Conservation (phyloP, 768 basidiomycete genomes). For the Suillus placidus region DNA sequence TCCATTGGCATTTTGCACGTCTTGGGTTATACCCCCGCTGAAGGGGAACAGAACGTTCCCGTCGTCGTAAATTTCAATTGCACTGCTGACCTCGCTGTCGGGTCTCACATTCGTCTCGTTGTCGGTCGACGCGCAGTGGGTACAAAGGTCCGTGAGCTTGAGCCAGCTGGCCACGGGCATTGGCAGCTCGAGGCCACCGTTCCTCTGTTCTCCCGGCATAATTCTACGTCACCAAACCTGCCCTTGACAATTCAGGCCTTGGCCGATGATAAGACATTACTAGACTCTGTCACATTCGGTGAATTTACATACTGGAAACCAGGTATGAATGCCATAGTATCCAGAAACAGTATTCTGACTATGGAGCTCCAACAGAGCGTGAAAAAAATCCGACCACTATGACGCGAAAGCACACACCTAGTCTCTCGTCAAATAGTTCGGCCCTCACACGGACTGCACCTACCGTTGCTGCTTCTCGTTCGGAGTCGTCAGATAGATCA, state of each 20-base stretch:
- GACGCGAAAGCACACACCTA: conserved; percentile 7
- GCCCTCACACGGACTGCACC: not conserved
- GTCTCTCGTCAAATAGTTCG: conserved; percentile 5
- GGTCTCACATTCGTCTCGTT: conserved; percentile 71
- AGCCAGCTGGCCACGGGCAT: conserved; percentile 47
- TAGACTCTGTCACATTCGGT: conserved; percentile 73
- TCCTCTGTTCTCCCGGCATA: conserved; percentile 52
- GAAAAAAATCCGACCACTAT: conserved; percentile 1
- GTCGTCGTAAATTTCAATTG: conserved; percentile 60
- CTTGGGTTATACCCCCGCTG: conserved; percentile 61
- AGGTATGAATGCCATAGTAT: conserved; percentile 33
- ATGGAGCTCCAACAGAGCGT: conserved; percentile 8
- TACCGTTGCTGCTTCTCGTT: conserved; percentile 16
- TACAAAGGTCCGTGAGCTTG: conserved; percentile 63
- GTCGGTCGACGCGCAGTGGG: conserved; percentile 68
- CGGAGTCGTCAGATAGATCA: conserved; percentile 23
- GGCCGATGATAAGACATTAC: conserved; percentile 49
- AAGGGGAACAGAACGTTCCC: conserved; percentile 64
- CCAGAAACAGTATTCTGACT: not conserved
- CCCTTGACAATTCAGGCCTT: conserved; percentile 66
- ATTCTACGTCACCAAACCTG: conserved; percentile 43
- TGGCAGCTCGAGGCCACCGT: conserved; percentile 71
- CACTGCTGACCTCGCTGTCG: conserved; percentile 23
- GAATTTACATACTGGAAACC: conserved; percentile 65
- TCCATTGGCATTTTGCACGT: conserved; percentile 61